Percentiles rank a stretch among this genome's conserved stretches.
These are phyloP conservation scores for Sphaceloma murrayae DNA, from an alignment of 2,329 filamentous ascomycete species.

Conservation along the genomic window DNA sequence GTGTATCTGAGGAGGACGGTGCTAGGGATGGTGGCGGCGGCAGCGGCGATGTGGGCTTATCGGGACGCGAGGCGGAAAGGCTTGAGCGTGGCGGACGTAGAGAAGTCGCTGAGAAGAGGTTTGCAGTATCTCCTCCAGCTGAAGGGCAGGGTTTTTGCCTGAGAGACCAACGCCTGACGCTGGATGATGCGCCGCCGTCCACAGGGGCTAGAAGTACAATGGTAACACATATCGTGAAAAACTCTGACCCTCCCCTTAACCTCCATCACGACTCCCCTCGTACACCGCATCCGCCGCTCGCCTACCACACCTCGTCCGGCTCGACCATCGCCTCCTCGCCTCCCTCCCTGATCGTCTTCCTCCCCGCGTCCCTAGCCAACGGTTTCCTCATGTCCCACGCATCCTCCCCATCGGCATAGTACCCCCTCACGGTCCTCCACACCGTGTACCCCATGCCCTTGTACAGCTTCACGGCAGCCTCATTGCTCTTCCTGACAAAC, in stretches of 20 bases:
- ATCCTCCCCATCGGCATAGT: conserved; percentile 93
- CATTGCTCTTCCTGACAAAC: conserved; percentile 83
- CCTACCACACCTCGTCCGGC: conserved; percentile 77
- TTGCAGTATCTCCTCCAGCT: no score
- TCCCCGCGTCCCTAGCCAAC: conserved; percentile 66
- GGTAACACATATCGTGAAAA: no score
- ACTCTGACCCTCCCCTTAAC: not conserved
- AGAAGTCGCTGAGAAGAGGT: no score
- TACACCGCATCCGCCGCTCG: not conserved
- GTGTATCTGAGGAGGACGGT: conserved; percentile 7
- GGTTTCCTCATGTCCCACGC: conserved; percentile 96
- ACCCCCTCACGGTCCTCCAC: conserved; percentile 77
- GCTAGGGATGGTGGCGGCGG: not conserved
- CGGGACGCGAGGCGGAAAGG: no score
- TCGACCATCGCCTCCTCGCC: conserved; percentile 70
- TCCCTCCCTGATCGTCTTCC: conserved; percentile 67
- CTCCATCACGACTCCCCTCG: not conserved
- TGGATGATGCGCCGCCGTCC: no score
- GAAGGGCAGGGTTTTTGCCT: no score
- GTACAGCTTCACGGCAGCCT: conserved; percentile 80
- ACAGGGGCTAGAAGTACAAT: no score
- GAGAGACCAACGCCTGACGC: no score
- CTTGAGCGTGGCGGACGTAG: no score
- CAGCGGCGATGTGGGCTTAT: conserved; percentile 1
- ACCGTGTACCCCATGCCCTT: conserved; percentile 85